Percentiles rank a stretch among this genome's conserved stretches.
phyloP scores from a whole-genome alignment of 169 alveolate genomes.

The Ichthyophthirius multifiliis region DNA sequence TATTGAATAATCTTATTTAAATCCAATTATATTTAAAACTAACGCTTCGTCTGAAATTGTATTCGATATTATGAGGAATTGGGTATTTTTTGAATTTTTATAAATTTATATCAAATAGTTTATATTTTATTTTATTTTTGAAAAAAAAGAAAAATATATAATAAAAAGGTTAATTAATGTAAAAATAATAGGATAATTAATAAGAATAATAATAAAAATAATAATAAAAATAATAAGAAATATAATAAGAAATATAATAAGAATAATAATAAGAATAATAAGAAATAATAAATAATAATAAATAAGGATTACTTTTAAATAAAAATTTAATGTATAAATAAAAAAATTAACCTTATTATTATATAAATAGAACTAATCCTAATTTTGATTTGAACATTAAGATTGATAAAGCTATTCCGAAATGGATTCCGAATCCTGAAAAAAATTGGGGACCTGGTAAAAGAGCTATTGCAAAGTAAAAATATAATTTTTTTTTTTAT shows the following conservation, averaged over 20 bases:
- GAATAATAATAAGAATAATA: too few species aligned
- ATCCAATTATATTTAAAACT: constrained; percentile 51
- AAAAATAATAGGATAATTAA: too few species aligned
- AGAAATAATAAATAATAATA: too few species aligned
- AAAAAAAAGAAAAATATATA: background rate
- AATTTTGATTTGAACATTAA: constrained; percentile 2
- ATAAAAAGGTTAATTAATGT: too few species aligned
- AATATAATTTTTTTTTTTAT: background rate
- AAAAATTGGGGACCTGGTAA: constrained; percentile 1
- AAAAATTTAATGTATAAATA: too few species aligned
- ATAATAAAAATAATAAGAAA: too few species aligned
- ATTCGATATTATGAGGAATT: constrained; percentile 50
- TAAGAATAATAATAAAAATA: too few species aligned
- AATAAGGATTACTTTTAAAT: too few species aligned
- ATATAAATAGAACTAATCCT: background rate
- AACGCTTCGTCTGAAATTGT: constrained; percentile 53
- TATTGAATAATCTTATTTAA: constrained; percentile 40
- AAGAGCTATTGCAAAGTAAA: background rate
- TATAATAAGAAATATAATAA: too few species aligned
- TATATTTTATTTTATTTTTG: background rate
- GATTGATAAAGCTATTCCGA: background rate
- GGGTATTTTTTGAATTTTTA: constrained; percentile 8
- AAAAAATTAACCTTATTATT: too few species aligned
- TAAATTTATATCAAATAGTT: background rate
- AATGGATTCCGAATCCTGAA: constrained; percentile 1